Conservation (phyloP, 352 stramenopile species). For the Globisporangium acanthophoron region DNA sequence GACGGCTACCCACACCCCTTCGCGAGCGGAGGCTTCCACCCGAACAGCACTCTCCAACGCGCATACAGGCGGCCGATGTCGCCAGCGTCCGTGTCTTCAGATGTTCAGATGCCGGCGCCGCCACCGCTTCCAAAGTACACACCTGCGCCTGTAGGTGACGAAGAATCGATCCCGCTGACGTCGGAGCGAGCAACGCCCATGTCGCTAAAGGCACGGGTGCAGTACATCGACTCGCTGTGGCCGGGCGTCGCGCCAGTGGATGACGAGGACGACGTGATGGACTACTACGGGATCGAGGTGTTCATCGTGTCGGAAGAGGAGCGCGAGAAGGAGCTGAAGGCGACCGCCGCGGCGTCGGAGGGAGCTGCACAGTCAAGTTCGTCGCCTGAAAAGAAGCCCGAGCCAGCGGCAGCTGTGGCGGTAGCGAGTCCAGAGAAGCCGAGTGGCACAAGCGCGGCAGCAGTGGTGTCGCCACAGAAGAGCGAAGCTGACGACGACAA, state of each 20-base stretch:
- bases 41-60: not conserved
- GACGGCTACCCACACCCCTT: not conserved
- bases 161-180: conserved; percentile 38
- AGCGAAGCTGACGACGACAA: conserved; percentile 6
- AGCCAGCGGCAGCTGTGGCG: not conserved
- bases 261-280: conserved; percentile 64
- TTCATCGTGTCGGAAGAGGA: conserved; percentile 67
- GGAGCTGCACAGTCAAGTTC: not conserved
- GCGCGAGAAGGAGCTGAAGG: conserved; percentile 9
- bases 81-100: conserved; percentile 9
- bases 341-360: not conserved
- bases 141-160: conserved; percentile 33
- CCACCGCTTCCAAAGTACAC: conserved; percentile 42
- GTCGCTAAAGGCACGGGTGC: conserved; percentile 47
- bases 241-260: conserved; percentile 54
- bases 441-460: not conserved
- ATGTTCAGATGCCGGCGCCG: conserved; percentile 3
- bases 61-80: conserved; percentile 16
- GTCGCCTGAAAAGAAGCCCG: conserved; percentile 14
- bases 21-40: not conserved
- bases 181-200: conserved; percentile 30
- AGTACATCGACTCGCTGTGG: conserved; percentile 70
- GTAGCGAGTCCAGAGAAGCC: conserved; percentile 17
- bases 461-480: conserved; percentile 7
- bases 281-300: conserved; percentile 76